phyloP scores from a whole-genome alignment of 1,139 yeast species.

The Yamadazyma mexicana region DNA sequence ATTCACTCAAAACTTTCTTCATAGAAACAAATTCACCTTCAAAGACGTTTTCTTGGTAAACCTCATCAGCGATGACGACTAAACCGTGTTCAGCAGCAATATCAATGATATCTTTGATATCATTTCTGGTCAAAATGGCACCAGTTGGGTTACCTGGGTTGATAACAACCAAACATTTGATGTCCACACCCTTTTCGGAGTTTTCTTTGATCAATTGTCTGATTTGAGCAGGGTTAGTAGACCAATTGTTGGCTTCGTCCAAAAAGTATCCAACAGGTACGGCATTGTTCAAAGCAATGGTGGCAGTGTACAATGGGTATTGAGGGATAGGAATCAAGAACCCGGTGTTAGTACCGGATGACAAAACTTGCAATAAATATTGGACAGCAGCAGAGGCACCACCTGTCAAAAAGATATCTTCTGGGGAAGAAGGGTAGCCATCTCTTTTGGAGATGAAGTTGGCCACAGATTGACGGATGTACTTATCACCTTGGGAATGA shows the following conservation, averaged over 20 bases:
- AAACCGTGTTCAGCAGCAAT: conserved; percentile 84
- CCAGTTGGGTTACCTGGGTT: conserved; percentile 99
- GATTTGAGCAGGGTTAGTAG: conserved; percentile 71
- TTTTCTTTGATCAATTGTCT: conserved; percentile 55
- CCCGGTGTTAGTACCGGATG: conserved; percentile 69
- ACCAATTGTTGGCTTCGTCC: conserved; percentile 81
- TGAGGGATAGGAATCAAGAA: conserved; percentile 96
- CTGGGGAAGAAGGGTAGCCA: conserved; percentile 55
- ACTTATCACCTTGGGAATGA: conserved; percentile 81
- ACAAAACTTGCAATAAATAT: conserved; percentile 67
- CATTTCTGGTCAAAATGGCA: conserved; percentile 62
- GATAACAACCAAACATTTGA: conserved; percentile 85
- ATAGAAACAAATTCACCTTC: conserved; percentile 64
- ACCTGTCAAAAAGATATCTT: conserved; percentile 77
- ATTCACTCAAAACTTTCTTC: conserved; percentile 63
- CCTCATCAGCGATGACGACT: conserved; percentile 96
- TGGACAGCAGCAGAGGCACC: conserved; percentile 95
- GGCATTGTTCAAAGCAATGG: conserved; percentile 79
- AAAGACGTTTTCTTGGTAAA: conserved; percentile 89
- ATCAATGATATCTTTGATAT: conserved; percentile 68
- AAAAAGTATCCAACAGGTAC: conserved; percentile 85
- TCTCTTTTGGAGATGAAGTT: conserved; percentile 68
- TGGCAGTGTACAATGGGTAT: conserved; percentile 93
- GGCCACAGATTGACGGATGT: conserved; percentile 76
- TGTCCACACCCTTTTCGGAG: conserved; percentile 53